phyloP scores from a whole-genome alignment of 805 yeast genomes.

The Candida ascalaphidarum region DNA sequence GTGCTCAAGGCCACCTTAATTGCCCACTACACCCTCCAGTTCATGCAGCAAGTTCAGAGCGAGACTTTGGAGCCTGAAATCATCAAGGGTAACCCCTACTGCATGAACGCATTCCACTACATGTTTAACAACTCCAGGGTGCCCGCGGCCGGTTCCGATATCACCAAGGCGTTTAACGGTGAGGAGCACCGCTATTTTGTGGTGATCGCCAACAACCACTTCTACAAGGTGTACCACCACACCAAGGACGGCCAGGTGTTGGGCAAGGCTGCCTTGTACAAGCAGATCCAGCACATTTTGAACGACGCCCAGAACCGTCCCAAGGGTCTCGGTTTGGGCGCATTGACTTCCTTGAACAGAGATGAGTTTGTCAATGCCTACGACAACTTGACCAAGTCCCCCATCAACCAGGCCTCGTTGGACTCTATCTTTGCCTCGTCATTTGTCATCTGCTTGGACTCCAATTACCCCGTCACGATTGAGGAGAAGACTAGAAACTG shows the following conservation, averaged over 20 bases:
- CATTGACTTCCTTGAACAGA: conserved; percentile 76
- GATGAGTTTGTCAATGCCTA: conserved; percentile 69
- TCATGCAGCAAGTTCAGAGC: conserved; percentile 55
- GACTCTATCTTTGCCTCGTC: conserved; percentile 69
- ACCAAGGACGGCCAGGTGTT: conserved; percentile 30
- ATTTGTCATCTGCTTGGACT: conserved; percentile 74
- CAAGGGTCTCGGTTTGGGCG: conserved; percentile 57
- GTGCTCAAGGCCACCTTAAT: conserved; percentile 70
- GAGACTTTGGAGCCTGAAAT: conserved; percentile 79
- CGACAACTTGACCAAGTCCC: conserved; percentile 46
- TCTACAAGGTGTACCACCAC: conserved; percentile 69
- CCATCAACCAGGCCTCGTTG: conserved; percentile 53
- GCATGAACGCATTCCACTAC: conserved; percentile 87
- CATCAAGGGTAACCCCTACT: conserved; percentile 69
- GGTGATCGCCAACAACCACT: conserved; percentile 68
- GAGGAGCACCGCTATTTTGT: conserved; percentile 57
- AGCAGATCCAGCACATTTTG: conserved; percentile 49
- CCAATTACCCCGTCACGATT: conserved; percentile 61
- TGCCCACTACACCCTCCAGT: conserved; percentile 57
- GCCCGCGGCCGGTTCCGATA: conserved; percentile 61
- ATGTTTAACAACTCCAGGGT: conserved; percentile 88
- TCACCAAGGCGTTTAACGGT: conserved; percentile 43
- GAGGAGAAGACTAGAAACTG: conserved; percentile 77
- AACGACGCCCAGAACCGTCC: conserved; percentile 28
- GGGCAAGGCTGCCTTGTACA: conserved; percentile 40